Evolutionary conservation across 192 early-diverging fungal genomes (phyloP), one percentile per base, ranked within the genome.

Genomic region (Mortierella alpina): DNA sequence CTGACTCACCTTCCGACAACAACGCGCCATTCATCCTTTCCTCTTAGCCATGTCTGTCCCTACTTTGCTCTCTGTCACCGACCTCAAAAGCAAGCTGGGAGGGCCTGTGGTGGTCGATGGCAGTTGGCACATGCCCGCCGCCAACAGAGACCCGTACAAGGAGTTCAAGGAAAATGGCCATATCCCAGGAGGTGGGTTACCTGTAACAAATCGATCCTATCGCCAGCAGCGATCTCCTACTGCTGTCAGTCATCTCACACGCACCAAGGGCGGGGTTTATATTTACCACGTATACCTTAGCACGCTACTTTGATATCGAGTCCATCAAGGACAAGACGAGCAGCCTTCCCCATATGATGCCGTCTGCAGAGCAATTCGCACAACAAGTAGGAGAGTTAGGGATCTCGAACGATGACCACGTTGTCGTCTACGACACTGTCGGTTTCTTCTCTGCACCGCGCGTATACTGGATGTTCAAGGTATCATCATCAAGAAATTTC

Each of bases 381-480:
- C 61, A 88, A 1, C 89, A 90, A 31, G 92, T 96, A 13, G 91
- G 93, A 59, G 79, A 87, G 9, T 82, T 98, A 58, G 95, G 95
- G 46, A 95, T 99, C 53, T 70, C 82, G 9, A 90, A 92, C 22
- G 77, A 83, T 14, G 95, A 97, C 77, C 94, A 96, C 78, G 88
- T 99, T 12, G 93, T 99, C 0, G 88, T 96, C 31, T 99, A 99
- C 75, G 97, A 99, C 74, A 85, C 91, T 1, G 75, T 85, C 4
- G 96, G 96, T 7, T 85, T 95, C 44, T 89, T 92, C 57, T 92
- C 96, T 14, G 91, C 96, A 8, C 90, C 91, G 51, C 90, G 97
- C 15, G 94, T 95, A 20, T 98, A 93, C 82, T 99, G 96, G 96
- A 96, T 95, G 54, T 95, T 97, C 84, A 94, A 93, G 80, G 93